Percentiles rank a stretch among this genome's conserved stretches.
phyloP scores from a whole-genome alignment of 345 rosid species.

The Brassica juncea region DNA sequence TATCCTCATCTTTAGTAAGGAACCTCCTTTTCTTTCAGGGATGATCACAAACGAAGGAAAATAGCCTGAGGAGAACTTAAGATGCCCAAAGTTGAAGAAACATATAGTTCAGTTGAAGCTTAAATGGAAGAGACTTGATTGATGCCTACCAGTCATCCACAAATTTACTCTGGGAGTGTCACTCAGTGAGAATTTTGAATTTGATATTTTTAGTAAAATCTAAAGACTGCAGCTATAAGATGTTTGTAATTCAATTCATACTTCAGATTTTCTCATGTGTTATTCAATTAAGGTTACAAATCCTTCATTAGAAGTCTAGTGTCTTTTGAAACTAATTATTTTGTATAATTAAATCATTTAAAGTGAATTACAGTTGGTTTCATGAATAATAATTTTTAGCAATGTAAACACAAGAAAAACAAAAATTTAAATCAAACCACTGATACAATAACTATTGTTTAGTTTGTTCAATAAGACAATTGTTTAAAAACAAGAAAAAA shows the following conservation, averaged over 20 bases:
- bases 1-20: not conserved
- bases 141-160: not conserved
- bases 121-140: conserved; percentile 13
- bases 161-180: not conserved
- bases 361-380: too few relatives aligned
- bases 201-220: not conserved
- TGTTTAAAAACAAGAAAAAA: conserved; percentile 3
- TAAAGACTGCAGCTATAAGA: not conserved
- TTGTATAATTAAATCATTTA: not conserved
- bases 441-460: not conserved
- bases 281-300: not conserved
- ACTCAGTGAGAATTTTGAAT: not conserved
- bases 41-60: conserved; percentile 43
- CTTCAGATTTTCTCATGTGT: not conserved
- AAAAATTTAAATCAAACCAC: not conserved
- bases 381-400: not conserved
- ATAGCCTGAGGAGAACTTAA: conserved; percentile 25
- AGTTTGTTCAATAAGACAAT: conserved; percentile 2
- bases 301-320: too few relatives aligned
- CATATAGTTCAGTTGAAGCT: conserved; percentile 16
- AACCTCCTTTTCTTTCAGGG: conserved; percentile 24
- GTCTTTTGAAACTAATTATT: not conserved
- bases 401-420: not conserved
- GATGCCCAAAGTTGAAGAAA: conserved; percentile 4
- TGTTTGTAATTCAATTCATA: not conserved